Percentiles rank a stretch among this genome's conserved stretches.
These are phyloP conservation scores for Cytospora piceae DNA, from an alignment of 2,329 filamentous ascomycete species.

Conservation along the genomic window DNA sequence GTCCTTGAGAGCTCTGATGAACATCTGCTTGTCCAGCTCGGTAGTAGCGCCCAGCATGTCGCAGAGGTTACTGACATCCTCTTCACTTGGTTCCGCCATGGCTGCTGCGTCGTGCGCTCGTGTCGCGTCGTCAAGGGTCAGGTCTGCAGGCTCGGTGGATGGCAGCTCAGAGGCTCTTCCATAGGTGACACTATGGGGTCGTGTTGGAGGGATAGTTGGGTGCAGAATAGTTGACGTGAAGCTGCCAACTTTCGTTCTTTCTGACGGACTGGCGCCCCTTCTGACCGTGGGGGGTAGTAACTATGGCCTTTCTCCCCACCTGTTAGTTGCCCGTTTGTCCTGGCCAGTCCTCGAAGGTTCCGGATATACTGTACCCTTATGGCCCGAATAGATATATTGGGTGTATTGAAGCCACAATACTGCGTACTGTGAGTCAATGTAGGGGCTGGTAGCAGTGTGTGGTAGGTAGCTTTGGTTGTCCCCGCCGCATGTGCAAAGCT, in stretches of 20 bases:
- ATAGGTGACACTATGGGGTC: not conserved
- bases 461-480: not conserved
- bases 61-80: constrained; percentile 45
- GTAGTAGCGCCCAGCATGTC: constrained; percentile 46
- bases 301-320: constrained; percentile 1
- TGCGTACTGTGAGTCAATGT: not conserved
- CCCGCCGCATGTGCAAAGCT: not conserved
- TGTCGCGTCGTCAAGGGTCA: not conserved
- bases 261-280: not conserved
- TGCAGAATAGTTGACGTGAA: not conserved
- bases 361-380: not conserved
- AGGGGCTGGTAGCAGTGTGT: not conserved
- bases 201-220: not conserved
- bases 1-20: constrained; percentile 48
- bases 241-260: not conserved
- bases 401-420: not conserved
- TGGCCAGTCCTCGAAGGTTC: not conserved
- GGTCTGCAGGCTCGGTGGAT: not conserved
- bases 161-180: not conserved
- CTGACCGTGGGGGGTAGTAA: not conserved
- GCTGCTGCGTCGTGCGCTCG: constrained; percentile 10
- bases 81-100: constrained; percentile 43
- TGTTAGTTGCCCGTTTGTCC: not conserved
- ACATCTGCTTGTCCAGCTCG: constrained; percentile 44
- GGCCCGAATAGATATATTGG: not conserved